Conservation (phyloP, 1,284 basidiomycete species). For the Moesziomyces sp. region DNA sequence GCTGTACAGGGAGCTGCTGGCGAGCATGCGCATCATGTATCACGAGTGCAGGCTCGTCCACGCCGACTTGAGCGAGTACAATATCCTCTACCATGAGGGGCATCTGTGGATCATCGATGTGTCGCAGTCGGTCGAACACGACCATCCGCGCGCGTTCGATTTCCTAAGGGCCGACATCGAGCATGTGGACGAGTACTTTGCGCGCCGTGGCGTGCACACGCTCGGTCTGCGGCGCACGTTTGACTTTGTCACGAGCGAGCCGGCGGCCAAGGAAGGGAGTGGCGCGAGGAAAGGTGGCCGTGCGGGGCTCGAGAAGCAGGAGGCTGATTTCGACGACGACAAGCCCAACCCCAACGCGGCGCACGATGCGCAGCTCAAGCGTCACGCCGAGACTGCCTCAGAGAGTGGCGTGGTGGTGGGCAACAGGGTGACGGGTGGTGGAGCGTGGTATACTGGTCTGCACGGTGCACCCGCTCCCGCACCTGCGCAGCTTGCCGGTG, state of each 20-base stretch:
- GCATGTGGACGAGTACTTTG: slow-evolving; percentile 94
- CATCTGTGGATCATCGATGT: slow-evolving; percentile 97
- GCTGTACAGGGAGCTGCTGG: slow-evolving; percentile 84
- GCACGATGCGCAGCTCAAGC: slow-evolving; percentile 17
- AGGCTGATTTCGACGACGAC: slow-evolving; percentile 31
- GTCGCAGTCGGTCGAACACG: slow-evolving; percentile 97
- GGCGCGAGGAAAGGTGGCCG: slow-evolving; percentile 40
- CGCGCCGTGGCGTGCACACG: slow-evolving; percentile 75
- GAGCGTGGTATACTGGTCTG: slow-evolving; percentile 36
- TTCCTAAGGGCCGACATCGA: slow-evolving; percentile 92
- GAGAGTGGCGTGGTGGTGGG: neutral
- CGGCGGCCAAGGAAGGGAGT: slow-evolving; percentile 7
- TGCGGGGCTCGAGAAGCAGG: slow-evolving; percentile 56
- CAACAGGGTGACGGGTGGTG: slow-evolving; percentile 33
- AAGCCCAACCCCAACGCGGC: slow-evolving; percentile 24
- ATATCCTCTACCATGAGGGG: slow-evolving; percentile 79
- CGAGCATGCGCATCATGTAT: slow-evolving; percentile 85
- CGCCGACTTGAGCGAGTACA: slow-evolving; percentile 98
- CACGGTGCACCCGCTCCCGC: neutral
- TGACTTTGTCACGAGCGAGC: slow-evolving; percentile 70
- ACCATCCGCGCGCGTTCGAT: slow-evolving; percentile 87
- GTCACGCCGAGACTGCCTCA: neutral
- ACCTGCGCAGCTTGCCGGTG: slow-evolving; percentile 15
- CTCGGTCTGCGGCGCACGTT: slow-evolving; percentile 86
- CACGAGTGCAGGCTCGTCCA: slow-evolving; percentile 93